Evolutionary conservation across 2,329 filamentous ascomycete species (phyloP).

Genomic region (Calonectria hongkongensis): DNA sequence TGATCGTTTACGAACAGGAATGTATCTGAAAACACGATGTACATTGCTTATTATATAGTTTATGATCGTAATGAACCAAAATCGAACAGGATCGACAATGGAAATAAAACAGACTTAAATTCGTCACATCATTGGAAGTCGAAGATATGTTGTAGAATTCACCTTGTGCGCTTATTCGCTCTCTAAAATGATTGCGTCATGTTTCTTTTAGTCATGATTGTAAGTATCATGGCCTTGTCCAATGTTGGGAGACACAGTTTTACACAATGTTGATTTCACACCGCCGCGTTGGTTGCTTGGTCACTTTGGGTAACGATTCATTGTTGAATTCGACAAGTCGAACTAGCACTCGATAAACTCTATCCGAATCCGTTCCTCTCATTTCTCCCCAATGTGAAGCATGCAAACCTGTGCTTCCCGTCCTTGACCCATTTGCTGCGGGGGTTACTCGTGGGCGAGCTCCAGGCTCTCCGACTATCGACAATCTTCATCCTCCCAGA

Average conservation of each 20-base stretch:
- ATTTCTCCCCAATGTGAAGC: neutral
- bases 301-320: neutral
- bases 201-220: no score
- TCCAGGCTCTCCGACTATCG: neutral
- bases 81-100: neutral
- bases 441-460: neutral
- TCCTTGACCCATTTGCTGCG: no score
- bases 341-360: neutral
- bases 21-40: neutral
- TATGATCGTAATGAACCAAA: neutral
- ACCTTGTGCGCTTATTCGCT: no score
- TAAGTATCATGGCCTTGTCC: no score
- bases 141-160: no score
- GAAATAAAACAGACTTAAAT: neutral
- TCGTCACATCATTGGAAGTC: no score
- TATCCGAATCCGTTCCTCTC: neutral
- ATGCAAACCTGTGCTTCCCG: neutral
- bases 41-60: neutral
- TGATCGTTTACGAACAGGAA: no score
- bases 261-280: neutral
- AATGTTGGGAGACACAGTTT: neutral
- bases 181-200: no score
- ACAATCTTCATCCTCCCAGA: neutral
- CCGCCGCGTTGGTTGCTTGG: no score
- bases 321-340: neutral